Base-by-base conservation (phyloP, 202 grass and related monocot genomes). In the Bolboschoenoplectus hybrid region DNA sequence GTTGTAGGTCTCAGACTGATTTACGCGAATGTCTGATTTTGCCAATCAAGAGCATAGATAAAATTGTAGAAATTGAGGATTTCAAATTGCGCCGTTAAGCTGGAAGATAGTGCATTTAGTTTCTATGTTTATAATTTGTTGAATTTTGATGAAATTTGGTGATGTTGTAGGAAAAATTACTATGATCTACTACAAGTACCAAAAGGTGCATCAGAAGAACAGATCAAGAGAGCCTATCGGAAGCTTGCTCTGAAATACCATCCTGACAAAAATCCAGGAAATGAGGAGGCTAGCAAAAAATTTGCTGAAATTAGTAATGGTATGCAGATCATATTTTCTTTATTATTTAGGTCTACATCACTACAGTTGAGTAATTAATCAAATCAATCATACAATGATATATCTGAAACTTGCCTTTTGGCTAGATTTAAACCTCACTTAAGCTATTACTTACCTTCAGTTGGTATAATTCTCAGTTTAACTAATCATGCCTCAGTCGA, bases 221-320 rank as follows among this genome's bases (percentile, higher is more conserved):
- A 98, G 93, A 96, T 98, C 88, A 98, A 98, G 90, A 80, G 97
- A 74, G 91, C 97, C 0, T 98, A 98, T 70, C 89, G 97, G 89
- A 98, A 98, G 92, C 97, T 98, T 50, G 97, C 97, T 2, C 58
- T 98, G 40, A 95, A 96, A 88, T 98, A 98, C 32, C 97, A 98
- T 85, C 97, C 97, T 0, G 97, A 98, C 62, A 98, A 98, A 85
- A 98, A 98, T 58, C 93, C 90, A 16, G 82, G 90, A 69, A 96
- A 98, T 38, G 93, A 98, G 83, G 97, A 98, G 91, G 93, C 97
- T 8, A 98, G 64, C 89, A 98, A 92, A 86, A 90, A 81, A 40
- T 98, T 98, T 50, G 61, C 97, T 1, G 97, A 98, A 87, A 98
- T 98, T 85, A 98, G 89, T 70, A 98, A 98, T 26, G 97, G 97